These are phyloP conservation scores for Entamoeba dispar DNA, from an alignment of 208 protist genomes.

Conservation along the genomic window DNA sequence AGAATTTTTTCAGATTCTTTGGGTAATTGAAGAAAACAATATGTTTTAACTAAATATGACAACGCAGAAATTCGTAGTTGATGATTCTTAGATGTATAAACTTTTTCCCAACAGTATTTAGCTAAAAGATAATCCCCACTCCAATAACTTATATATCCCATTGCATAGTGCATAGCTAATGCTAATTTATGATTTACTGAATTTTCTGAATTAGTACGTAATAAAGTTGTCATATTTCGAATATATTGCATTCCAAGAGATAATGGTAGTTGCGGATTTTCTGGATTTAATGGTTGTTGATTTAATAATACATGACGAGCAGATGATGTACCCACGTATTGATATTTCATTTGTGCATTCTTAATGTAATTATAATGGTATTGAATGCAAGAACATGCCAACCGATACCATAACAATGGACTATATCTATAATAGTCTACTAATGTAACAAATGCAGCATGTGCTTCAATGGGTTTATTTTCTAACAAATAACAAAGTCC, in stretches of 20 bases:
- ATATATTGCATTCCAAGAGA: not conserved
- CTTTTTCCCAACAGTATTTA: not conserved
- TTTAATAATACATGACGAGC: not conserved
- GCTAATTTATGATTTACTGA: not conserved
- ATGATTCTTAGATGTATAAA: not conserved
- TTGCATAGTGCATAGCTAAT: not conserved
- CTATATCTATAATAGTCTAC: not conserved
- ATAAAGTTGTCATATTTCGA: not conserved
- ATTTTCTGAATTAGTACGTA: not conserved
- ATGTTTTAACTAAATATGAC: not conserved
- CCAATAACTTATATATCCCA: not conserved
- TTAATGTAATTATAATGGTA: not conserved
- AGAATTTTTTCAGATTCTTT: not conserved
- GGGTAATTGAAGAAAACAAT: not conserved
- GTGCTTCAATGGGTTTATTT: not conserved
- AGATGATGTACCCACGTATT: not conserved
- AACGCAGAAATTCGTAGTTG: not conserved
- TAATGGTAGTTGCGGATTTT: not conserved
- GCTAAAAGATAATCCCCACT: not conserved
- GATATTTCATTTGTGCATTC: not conserved
- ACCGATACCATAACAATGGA: not conserved
- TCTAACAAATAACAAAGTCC: not conserved
- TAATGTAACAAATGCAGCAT: not conserved
- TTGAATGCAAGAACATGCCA: not conserved
- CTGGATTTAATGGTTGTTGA: not conserved